Conservation (phyloP, 805 yeast genomes). For the Kurtzmaniella cleridarum region DNA sequence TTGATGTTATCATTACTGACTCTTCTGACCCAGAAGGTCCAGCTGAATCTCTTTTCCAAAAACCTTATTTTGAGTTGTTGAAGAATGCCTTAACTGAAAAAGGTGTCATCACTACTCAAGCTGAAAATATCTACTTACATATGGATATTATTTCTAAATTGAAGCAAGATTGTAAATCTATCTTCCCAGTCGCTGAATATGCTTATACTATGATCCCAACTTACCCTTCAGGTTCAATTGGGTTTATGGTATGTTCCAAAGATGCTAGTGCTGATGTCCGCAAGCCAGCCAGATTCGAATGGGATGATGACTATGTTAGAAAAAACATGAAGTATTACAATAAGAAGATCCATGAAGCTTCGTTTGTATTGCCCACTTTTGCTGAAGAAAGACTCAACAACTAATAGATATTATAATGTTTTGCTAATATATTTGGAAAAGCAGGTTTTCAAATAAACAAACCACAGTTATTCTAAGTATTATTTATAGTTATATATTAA, state of each 20-base stretch:
- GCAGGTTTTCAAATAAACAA: too few species aligned
- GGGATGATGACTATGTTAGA: conserved; percentile 56
- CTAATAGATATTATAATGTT: neutral
- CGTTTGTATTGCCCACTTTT: conserved; percentile 90
- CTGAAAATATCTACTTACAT: conserved; percentile 93
- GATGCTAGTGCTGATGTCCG: conserved; percentile 58
- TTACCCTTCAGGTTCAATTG: conserved; percentile 95
- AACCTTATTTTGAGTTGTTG: conserved; percentile 82
- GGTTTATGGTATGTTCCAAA: conserved; percentile 95
- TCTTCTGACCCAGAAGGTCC: conserved; percentile 99
- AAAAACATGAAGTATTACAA: conserved; percentile 77
- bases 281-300: conserved; percentile 58
- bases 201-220: conserved; percentile 94
- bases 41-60: conserved; percentile 89
- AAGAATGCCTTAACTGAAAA: conserved; percentile 83
- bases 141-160: conserved; percentile 76
- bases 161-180: conserved; percentile 73
- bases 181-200: conserved; percentile 89
- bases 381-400: conserved; percentile 51
- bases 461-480: too few species aligned
- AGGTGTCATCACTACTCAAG: conserved; percentile 92
- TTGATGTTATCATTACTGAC: conserved; percentile 94
- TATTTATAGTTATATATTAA: too few species aligned
- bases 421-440: too few species aligned
- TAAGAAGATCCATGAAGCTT: conserved; percentile 76